These are phyloP conservation scores for Beauveria australis DNA, from an alignment of 2,329 filamentous ascomycete genomes.

Conservation along the genomic window DNA sequence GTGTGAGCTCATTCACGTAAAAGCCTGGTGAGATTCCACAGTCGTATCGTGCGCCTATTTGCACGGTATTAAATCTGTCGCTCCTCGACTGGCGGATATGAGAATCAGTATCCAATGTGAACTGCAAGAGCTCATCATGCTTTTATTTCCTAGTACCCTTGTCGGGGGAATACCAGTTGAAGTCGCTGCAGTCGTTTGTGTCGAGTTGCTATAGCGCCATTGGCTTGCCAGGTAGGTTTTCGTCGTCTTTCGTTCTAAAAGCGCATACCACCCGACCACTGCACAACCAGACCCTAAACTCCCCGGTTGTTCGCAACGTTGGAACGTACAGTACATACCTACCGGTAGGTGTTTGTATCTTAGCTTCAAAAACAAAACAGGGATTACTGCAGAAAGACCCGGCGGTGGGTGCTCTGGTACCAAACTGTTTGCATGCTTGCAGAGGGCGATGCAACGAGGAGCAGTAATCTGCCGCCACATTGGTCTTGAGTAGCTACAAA, in stretches of 20 bases:
- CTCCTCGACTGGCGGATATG: conserved; percentile 1
- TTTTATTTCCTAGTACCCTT: conserved; percentile 1
- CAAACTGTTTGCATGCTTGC: too few species aligned
- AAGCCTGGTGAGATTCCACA: conserved; percentile 1
- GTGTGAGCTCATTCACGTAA: conserved; percentile 1
- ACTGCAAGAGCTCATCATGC: conserved; percentile 1
- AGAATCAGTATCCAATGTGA: neutral
- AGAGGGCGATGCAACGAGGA: too few species aligned
- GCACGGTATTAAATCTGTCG: conserved; percentile 1
- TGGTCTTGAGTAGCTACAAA: too few species aligned
- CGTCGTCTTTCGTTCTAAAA: conserved; percentile 1
- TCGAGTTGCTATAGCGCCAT: neutral
- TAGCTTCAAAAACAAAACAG: too few species aligned
- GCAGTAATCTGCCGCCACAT: too few species aligned
- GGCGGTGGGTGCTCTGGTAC: too few species aligned
- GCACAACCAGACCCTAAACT: neutral
- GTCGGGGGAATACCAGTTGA: neutral
- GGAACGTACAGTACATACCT: too few species aligned
- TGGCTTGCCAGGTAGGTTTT: conserved; percentile 1
- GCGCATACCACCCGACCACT: neutral
- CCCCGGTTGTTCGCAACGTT: neutral
- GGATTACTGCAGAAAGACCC: too few species aligned
- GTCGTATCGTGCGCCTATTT: conserved; percentile 3
- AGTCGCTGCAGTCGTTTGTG: conserved; percentile 1
- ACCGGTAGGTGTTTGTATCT: too few species aligned